phyloP scores from a whole-genome alignment of 1,284 basidiomycete genomes.

The Cerioporus squamosus region DNA sequence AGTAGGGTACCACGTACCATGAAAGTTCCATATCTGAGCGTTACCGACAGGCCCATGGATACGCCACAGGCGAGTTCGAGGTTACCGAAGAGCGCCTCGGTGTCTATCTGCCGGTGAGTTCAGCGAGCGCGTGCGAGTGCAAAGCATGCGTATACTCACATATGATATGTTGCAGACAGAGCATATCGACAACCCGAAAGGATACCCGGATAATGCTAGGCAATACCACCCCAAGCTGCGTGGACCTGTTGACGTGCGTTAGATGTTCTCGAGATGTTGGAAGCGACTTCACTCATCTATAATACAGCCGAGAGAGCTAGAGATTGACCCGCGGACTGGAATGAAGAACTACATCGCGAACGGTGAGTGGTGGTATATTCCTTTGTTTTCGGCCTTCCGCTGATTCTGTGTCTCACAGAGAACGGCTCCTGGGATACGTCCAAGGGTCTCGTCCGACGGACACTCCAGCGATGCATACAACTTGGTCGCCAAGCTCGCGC shows the following conservation, averaged over 20 bases:
- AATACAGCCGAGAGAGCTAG: slow-evolving; percentile 76
- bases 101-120: slow-evolving; percentile 77
- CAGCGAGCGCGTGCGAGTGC: background rate
- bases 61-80: slow-evolving; percentile 87
- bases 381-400: background rate
- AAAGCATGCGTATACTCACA: background rate
- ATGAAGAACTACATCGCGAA: slow-evolving; percentile 99
- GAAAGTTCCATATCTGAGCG: background rate
- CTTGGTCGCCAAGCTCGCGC: slow-evolving; percentile 64
- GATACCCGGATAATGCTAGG: slow-evolving; percentile 86
- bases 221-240: slow-evolving; percentile 76
- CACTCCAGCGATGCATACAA: slow-evolving; percentile 75
- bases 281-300: background rate
- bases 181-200: slow-evolving; percentile 90
- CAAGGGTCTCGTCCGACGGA: slow-evolving; percentile 79
- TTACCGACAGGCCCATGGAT: slow-evolving; percentile 74
- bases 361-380: slow-evolving; percentile 39
- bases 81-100: slow-evolving; percentile 88
- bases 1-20: slow-evolving; percentile 6
- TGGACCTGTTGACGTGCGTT: slow-evolving; percentile 66
- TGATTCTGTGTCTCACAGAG: slow-evolving; percentile 45
- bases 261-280: background rate
- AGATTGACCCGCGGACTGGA: slow-evolving; percentile 85
- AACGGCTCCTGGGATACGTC: slow-evolving; percentile 87
- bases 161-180: slow-evolving; percentile 57